Conservation (phyloP, 768 basidiomycete genomes). For the Myochromella boudieri region DNA sequence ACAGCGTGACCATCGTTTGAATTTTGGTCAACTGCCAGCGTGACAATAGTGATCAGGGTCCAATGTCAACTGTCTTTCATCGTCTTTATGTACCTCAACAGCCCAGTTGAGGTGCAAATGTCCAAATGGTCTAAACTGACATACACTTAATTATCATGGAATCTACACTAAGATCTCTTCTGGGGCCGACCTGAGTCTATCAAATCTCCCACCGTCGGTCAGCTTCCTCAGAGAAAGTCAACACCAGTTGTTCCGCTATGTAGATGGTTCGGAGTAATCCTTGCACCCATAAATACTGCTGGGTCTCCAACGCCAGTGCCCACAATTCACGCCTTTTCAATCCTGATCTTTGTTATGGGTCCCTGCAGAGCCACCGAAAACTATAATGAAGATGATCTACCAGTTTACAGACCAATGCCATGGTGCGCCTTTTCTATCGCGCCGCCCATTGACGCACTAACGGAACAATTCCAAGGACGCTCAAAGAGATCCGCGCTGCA, state of each 20-base stretch:
- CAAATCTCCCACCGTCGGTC: slow-evolving; percentile 2
- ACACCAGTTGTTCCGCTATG: slow-evolving; percentile 1
- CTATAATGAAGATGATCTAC: slow-evolving; percentile 41
- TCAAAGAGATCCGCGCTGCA: slow-evolving; percentile 49
- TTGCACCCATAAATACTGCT: slow-evolving; percentile 11
- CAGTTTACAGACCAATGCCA: slow-evolving; percentile 44
- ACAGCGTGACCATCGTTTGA: too few species aligned
- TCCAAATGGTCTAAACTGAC: slow-evolving; percentile 10
- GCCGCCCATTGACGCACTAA: background rate
- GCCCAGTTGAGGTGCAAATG: too few species aligned
- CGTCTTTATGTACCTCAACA: too few species aligned
- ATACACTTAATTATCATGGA: slow-evolving; percentile 3
- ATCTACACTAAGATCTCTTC: slow-evolving; percentile 1
- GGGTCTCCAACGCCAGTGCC: background rate
- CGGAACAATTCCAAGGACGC: slow-evolving; percentile 31
- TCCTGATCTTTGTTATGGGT: background rate
- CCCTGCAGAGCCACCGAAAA: slow-evolving; percentile 9
- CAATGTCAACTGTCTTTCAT: too few species aligned
- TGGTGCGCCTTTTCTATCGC: slow-evolving; percentile 31
- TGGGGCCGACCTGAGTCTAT: slow-evolving; percentile 15
- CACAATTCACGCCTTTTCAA: slow-evolving; percentile 1
- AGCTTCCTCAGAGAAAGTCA: too few species aligned
- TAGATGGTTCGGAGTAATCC: slow-evolving; percentile 10
- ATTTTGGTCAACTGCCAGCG: too few species aligned
- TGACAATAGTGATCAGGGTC: too few species aligned